Percentiles rank a stretch among this genome's conserved stretches.
These are phyloP conservation scores for Alternaria incomplexa DNA, from an alignment of 2,329 filamentous ascomycete species.

Conservation along the genomic window DNA sequence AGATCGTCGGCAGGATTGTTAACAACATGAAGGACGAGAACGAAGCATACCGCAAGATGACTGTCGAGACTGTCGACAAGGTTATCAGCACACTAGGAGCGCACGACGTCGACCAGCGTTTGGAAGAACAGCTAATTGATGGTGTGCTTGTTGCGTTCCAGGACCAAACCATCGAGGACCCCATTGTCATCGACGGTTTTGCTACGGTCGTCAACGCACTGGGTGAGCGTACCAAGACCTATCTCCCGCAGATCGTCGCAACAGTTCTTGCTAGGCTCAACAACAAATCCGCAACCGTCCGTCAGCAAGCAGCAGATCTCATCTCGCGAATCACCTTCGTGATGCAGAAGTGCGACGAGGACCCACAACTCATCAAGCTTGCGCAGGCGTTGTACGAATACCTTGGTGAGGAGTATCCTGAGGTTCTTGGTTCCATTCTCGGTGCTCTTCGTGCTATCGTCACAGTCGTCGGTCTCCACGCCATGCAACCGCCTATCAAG, in stretches of 20 bases:
- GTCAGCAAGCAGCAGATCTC: constrained; percentile 94
- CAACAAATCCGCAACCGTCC: constrained; percentile 96
- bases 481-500: constrained; percentile 98
- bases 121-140: constrained; percentile 93
- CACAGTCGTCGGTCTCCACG: constrained; percentile 94
- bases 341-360: constrained; percentile 98
- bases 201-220: constrained; percentile 96
- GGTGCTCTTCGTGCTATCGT: constrained; percentile 95
- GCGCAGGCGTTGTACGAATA: constrained; percentile 97
- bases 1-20: constrained; percentile 92
- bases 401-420: constrained; percentile 96
- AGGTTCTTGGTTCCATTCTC: constrained; percentile 94
- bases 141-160: constrained; percentile 97
- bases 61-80: constrained; percentile 96
- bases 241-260: constrained; percentile 94
- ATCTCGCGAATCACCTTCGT: constrained; percentile 98
- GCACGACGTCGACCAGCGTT: constrained; percentile 87
- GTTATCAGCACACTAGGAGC: constrained; percentile 91
- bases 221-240: constrained; percentile 91
- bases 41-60: constrained; percentile 98
- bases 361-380: constrained; percentile 93
- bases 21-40: constrained; percentile 97
- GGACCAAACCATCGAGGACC: constrained; percentile 95
- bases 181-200: constrained; percentile 96
- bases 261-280: constrained; percentile 96